Base-by-base conservation (phyloP, 75 land plant species). In the Cupressus sempervirens region DNA sequence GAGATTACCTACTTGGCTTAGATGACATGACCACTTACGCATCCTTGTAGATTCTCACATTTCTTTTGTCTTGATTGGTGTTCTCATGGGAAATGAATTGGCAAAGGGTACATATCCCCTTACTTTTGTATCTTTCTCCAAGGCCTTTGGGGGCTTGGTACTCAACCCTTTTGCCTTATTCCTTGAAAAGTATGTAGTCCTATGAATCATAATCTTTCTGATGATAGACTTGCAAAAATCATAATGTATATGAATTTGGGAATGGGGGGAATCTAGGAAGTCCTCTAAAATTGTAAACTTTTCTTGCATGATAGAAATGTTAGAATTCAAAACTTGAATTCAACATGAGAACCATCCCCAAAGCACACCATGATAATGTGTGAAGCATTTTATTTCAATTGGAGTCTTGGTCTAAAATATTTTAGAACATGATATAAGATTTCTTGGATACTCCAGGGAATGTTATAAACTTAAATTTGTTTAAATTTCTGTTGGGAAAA, bases 151-250 rank as follows among this genome's bases (percentile, higher is more conserved):
- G 15, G 81, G 30, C 20, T 45, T 79, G 81, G 50, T n/a, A 40
- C 14, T 79, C 29, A n/a, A 0, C 29, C 81, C 81, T 11, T 79
- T 79, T 79, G 81, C 81, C 50, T 79, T 79, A 50, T 79, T 79
- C 48, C 30, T 79, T 20, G 81, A 79, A 45, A 79, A 45, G 81
- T 79, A 79, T 9, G 81, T 10, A 79, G 38, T 18, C 8, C 2
- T 4, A 7, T 15, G 8, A 32, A 7, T 15, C 3, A 30, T 73
- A 32, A 73, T 34, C 32, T 73, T 13, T 30, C 32, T 72, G 36
- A 32, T 11, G 75, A 30, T 29, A 30, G 30, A 34, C 11, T 30
- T 30, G 32, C 13, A 29, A 35, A 10, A 29, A 29, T 70, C 0
- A 9, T 70, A 8, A 29, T 9, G 30, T 29, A 70, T 29, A 70